These are phyloP conservation scores for Camptophora hylomeconis DNA, from an alignment of 2,329 filamentous ascomycete genomes.

Conservation along the genomic window DNA sequence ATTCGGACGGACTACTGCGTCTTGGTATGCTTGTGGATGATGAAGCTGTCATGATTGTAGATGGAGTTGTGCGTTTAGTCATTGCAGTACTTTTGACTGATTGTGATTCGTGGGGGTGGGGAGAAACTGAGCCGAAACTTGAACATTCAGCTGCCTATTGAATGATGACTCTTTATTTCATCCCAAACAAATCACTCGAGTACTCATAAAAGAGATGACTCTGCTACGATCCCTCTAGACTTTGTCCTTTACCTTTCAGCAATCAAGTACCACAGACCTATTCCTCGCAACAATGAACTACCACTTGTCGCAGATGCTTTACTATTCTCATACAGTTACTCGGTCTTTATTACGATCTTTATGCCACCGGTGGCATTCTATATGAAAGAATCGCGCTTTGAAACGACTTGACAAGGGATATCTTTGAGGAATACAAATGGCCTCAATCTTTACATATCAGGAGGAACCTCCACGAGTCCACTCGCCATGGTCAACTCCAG, in stretches of 20 bases:
- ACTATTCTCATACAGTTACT: slow-evolving; percentile 38
- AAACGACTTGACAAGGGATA: not conserved
- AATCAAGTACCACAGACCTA: not conserved
- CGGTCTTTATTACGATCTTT: slow-evolving; percentile 26
- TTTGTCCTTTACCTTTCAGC: not conserved
- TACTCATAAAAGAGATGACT: slow-evolving; percentile 1
- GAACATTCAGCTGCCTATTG: too few relatives aligned
- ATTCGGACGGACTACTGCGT: too few relatives aligned
- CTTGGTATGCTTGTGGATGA: too few relatives aligned
- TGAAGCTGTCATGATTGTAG: too few relatives aligned
- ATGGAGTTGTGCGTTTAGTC: too few relatives aligned
- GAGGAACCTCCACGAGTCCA: slow-evolving; percentile 75
- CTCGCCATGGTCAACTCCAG: slow-evolving; percentile 70
- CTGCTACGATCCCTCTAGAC: not conserved
- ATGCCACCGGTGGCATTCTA: slow-evolving; percentile 4
- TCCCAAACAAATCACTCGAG: not conserved
- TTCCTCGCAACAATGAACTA: slow-evolving; percentile 30
- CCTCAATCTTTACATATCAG: slow-evolving; percentile 92
- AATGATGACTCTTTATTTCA: slow-evolving; percentile 1
- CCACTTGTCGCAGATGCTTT: slow-evolving; percentile 32
- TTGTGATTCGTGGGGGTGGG: too few relatives aligned
- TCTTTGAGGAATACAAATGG: slow-evolving; percentile 41
- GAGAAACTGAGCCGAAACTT: too few relatives aligned
- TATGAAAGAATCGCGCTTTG: slow-evolving; percentile 6
- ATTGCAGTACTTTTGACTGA: too few relatives aligned